phyloP scores from a whole-genome alignment of 148 eudicot species.

The Fagopyrum tataricum region DNA sequence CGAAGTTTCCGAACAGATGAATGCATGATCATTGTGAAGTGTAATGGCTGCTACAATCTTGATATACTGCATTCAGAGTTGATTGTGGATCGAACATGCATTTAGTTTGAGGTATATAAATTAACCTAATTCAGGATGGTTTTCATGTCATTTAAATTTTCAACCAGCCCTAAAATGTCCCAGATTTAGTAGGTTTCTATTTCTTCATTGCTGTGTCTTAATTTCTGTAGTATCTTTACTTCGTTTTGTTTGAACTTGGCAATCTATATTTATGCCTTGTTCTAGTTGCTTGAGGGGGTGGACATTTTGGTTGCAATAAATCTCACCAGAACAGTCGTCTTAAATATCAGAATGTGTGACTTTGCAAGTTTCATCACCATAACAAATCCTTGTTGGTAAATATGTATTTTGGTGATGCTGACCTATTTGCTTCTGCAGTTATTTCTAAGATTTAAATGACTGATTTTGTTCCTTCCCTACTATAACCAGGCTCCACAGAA shows the following conservation, averaged over 20 bases:
- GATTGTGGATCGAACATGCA: not conserved
- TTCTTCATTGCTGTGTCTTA: not conserved
- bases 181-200: not conserved
- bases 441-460: not conserved
- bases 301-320: not conserved
- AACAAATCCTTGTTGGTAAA: not conserved
- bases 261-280: not conserved
- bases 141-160: not conserved
- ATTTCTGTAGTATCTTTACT: not conserved
- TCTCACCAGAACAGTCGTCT: not conserved
- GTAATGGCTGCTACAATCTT: not conserved
- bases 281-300: not conserved
- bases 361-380: not conserved
- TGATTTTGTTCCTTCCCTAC: not conserved
- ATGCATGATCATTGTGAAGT: not conserved
- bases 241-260: not conserved
- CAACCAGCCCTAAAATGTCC: not conserved
- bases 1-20: not conserved
- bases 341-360: not conserved
- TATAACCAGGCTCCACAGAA: constrained; percentile 66
- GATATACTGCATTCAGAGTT: not conserved
- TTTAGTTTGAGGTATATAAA: not conserved
- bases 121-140: not conserved
- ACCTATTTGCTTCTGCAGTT: not conserved
- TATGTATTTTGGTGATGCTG: not conserved